Conservation (phyloP, 2,329 filamentous ascomycete species). For the Venturia carpophila region DNA sequence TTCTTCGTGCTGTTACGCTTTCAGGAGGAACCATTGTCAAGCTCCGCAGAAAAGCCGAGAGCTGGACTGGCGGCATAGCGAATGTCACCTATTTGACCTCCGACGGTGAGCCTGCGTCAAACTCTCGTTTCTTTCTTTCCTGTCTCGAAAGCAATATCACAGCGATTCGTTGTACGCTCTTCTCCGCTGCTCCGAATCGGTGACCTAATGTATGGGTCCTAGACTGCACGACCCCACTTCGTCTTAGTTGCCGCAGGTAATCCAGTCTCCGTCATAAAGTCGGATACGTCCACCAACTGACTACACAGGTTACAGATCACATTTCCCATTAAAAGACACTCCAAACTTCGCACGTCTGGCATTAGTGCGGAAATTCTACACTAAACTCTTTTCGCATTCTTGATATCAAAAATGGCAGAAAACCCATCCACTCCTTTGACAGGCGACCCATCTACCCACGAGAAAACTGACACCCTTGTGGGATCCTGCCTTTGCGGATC, state of each 20-base stretch:
- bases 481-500: conserved; percentile 41
- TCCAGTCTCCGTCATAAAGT: background rate
- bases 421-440: conserved; percentile 5
- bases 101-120: background rate
- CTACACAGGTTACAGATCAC: background rate
- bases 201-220: background rate
- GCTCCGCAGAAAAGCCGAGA: background rate
- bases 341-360: background rate
- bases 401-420: background rate
- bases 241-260: background rate
- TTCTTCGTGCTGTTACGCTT: no score
- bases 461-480: conserved; percentile 26
- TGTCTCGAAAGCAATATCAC: background rate
- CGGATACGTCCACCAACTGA: background rate
- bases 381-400: background rate
- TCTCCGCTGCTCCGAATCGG: conserved; percentile 1
- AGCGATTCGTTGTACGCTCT: background rate
- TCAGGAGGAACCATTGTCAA: no score
- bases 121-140: background rate
- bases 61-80: background rate
- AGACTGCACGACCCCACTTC: background rate
- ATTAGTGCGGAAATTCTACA: background rate
- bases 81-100: background rate
- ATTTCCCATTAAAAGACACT: background rate
- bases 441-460: conserved; percentile 21